phyloP scores from a whole-genome alignment of 2,329 filamentous ascomycete species.

The Pyrenophora graminea region DNA sequence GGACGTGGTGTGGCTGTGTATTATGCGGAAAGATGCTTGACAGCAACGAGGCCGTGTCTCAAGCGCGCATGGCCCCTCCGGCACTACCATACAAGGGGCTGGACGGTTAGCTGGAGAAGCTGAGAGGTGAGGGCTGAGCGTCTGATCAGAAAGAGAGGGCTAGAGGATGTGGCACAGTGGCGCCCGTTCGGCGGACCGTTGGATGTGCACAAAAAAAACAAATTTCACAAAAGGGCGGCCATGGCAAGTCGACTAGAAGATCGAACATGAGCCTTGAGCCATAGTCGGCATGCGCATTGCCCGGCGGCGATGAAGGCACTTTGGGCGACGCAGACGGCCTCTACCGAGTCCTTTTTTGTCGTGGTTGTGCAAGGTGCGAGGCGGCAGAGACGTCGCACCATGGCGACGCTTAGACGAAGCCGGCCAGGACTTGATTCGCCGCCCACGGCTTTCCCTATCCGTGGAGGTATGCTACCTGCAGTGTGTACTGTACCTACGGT shows the following conservation, averaged over 20 bases:
- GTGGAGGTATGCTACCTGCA: too few species aligned
- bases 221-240: not conserved
- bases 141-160: not conserved
- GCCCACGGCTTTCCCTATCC: not conserved
- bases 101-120: not conserved
- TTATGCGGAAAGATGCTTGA: conserved; percentile 12
- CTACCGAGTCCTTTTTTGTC: conserved; percentile 1
- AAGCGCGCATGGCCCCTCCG: conserved; percentile 9
- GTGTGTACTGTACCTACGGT: too few species aligned
- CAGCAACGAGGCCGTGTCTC: conserved; percentile 9
- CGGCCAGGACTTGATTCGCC: conserved; percentile 8
- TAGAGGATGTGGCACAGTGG: conserved; percentile 3
- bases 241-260: conserved; percentile 3
- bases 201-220: not conserved
- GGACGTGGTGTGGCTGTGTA: conserved; percentile 16
- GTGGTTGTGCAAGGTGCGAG: too few species aligned
- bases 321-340: not conserved
- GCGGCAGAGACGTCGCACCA: conserved; percentile 8
- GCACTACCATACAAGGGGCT: too few species aligned
- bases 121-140: conserved; percentile 6
- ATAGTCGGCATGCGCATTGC: conserved; percentile 7
- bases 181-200: conserved; percentile 9
- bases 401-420: conserved; percentile 10
- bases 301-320: conserved; percentile 10
- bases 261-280: not conserved